These are phyloP conservation scores for Hypoxylon sp. DNA, from an alignment of 2,329 filamentous ascomycete species.

Conservation along the genomic window DNA sequence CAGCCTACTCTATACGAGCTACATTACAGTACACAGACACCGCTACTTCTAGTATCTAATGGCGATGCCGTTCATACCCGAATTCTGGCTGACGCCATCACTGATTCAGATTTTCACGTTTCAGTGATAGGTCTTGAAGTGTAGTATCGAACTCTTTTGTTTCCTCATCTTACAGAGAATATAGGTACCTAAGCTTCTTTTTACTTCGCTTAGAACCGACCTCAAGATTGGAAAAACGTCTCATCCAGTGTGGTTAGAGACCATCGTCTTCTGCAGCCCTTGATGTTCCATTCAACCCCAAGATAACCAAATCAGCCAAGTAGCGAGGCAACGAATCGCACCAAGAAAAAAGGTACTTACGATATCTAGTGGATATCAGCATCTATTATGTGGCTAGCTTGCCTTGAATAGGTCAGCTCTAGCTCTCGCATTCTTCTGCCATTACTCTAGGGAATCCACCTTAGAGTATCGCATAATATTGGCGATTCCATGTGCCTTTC, in stretches of 20 bases:
- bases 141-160: background rate
- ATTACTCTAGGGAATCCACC: slow-evolving; percentile 5
- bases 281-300: background rate
- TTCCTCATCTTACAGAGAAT: background rate
- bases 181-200: background rate
- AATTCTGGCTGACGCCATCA: slow-evolving; percentile 36
- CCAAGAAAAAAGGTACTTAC: slow-evolving; percentile 1
- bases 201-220: background rate
- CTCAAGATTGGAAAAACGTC: background rate
- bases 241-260: background rate
- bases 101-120: slow-evolving; percentile 4
- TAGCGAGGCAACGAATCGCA: slow-evolving; percentile 8
- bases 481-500: background rate
- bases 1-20: background rate
- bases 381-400: slow-evolving; percentile 3
- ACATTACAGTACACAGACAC: background rate
- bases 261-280: background rate
- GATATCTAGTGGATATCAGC: background rate
- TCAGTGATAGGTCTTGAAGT: slow-evolving; percentile 6
- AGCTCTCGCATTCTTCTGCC: slow-evolving; percentile 19
- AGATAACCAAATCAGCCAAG: background rate
- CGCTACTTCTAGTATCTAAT: background rate
- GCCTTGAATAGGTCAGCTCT: slow-evolving; percentile 5
- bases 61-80: slow-evolving; percentile 2
- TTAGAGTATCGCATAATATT: slow-evolving; percentile 9